Evolutionary conservation across 1,139 yeast genomes (phyloP), one percentile per base, ranked within the genome.

Genomic region (Nakaseomyces glabratus): DNA sequence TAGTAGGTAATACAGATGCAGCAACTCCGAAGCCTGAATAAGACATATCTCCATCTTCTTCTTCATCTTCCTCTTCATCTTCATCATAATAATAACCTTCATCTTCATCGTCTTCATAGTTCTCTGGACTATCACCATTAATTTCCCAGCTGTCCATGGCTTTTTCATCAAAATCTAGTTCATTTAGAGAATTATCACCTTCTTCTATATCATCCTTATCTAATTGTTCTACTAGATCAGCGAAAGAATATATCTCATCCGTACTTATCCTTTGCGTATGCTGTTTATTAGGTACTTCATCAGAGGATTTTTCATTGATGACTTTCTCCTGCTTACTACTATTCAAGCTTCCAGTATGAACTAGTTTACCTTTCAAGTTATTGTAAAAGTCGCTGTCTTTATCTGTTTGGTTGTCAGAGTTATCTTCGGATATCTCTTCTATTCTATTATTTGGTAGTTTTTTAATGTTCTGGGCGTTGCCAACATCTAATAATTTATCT

Each of bases 201-300:
- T 60, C 64, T 24, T 49, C 51, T n/a, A 51, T 51, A 15, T 55
- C 61, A 12, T 55, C 62, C 4, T 58, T 62, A 16, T 60, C 60
- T 37, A 57, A 34, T 26, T 52, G 51, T 21, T 45, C 39, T 1
- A 56, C 58, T 18, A 56, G 35, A 35, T 55, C 60, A 6, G 50
- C 60, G 40, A 56, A 52, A 1, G 59, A 49, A 35, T 56, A 56
- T 24, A 79, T 63, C 40, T 77, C 81, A 6, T 71, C 67, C 0
- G 70, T 64, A 38, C 61, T 66, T 7, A 76, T 17, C 10, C 12
- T 5, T 4, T 22, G 12, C 14, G 31, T 14, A 10, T 20, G 15
- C 8, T 3, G 2, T 9, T 20, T 20, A n/a, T n/a, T 6, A 12
- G 6, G 4, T 29, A 20, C n/a, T 20, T 62, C 4, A 68, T 11